Evolutionary conservation across 2,329 filamentous ascomycete species (phyloP), one percentile per base, ranked within the genome.

Genomic region (Trichophyton equinum): DNA sequence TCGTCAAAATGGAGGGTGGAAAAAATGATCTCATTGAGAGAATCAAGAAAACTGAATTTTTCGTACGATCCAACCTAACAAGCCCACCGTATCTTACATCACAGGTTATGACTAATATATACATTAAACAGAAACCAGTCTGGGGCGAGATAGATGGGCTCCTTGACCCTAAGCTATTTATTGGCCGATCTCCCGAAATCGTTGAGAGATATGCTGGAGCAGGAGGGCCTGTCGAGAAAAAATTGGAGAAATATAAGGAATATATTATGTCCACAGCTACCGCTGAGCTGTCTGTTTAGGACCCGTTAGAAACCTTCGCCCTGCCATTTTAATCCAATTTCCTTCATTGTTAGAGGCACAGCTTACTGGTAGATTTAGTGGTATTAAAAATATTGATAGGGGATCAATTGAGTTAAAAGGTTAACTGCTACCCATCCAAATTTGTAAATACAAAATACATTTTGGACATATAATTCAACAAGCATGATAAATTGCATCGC

Each of bases 11-110:
- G 67, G 77, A 87, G 72, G 89, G 89, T 40, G 84, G 85, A 67
- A 77, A 82, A 60, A 96, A 96, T 69, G 90, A 96, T 71, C 79
- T 96, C 1, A 83, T 96, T 13, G 84, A 89, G 64, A 79, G 91
- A 13, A 91, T 96, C 70, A 83, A 82, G 71, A 78, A 75, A 58
- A 86, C 80, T 47, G 77, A 83, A 49, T 96, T 88, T 78, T 96
- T 96, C 77, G 78, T 80, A 70, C 13, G 55, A 15, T 40, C 76
- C 25, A 61, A 70, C 13, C 64, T 60, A 5, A 75, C 53, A 66
- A 59, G 4, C 75, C 75, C n/a, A 69, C 74, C 38, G 7, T 30
- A 60, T 59, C 38, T 59, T 30, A 8, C 6, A 22, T 62, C 4
- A 42, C 53, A 25, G 46, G 15, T 1, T 18, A 47, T 27, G 30